Percentiles rank a stretch among this genome's conserved stretches.
These are phyloP conservation scores for Vitis labrusca DNA, from an alignment of 164 flowering plant species.

Conservation along the genomic window DNA sequence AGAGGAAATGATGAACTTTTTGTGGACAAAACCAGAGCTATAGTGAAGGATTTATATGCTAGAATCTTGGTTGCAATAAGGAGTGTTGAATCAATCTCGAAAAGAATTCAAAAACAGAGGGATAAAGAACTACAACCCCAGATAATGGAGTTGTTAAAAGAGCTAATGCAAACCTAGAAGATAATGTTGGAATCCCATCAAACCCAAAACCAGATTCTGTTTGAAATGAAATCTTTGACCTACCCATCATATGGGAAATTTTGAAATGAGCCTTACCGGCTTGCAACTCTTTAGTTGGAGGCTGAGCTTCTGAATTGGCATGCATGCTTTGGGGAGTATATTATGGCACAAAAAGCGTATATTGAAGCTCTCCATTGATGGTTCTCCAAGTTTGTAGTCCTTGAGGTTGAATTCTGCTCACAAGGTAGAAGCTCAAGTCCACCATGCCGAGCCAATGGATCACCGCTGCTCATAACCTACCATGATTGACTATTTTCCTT, in stretches of 20 bases:
- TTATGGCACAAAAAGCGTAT: slow-evolving; percentile 65
- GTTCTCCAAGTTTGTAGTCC: slow-evolving; percentile 73
- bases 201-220: slow-evolving; percentile 74
- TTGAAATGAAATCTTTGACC: slow-evolving; percentile 64
- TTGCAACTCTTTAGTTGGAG: slow-evolving; percentile 80
- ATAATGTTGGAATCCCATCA: slow-evolving; percentile 73
- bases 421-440: slow-evolving; percentile 38
- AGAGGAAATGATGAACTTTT: slow-evolving; percentile 57
- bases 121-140: slow-evolving; percentile 94
- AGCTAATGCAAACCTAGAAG: slow-evolving; percentile 73
- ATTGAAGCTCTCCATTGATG: slow-evolving; percentile 75
- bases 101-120: slow-evolving; percentile 69
- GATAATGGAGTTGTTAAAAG: slow-evolving; percentile 73
- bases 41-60: slow-evolving; percentile 81
- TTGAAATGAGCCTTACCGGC: slow-evolving; percentile 68
- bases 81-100: slow-evolving; percentile 82
- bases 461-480: slow-evolving; percentile 66
- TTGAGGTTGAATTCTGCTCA: slow-evolving; percentile 70
- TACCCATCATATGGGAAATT: slow-evolving; percentile 61
- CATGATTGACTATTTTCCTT: slow-evolving; percentile 62
- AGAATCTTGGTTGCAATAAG: slow-evolving; percentile 79
- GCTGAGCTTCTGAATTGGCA: slow-evolving; percentile 87
- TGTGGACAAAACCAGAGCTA: slow-evolving; percentile 73
- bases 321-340: slow-evolving; percentile 55
- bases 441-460: slow-evolving; percentile 46